phyloP scores from a whole-genome alignment of 495 filamentous ascomycete species.

The Aspergillus kassunensis region DNA sequence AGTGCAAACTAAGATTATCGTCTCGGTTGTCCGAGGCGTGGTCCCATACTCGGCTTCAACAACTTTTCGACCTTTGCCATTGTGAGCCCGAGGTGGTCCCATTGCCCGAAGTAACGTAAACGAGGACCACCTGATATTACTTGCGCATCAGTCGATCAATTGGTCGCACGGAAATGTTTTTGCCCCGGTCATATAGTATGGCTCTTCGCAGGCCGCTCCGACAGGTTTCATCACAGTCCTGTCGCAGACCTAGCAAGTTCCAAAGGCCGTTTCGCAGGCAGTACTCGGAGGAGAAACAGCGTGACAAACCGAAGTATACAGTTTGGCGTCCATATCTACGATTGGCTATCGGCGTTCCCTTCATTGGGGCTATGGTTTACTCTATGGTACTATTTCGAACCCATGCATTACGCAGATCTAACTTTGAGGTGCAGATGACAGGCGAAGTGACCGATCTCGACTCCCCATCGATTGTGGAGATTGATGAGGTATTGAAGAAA shows the following conservation, averaged over 20 bases:
- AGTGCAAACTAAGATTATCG: slow-evolving; percentile 21
- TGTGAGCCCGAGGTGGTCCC: background rate
- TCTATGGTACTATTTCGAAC: slow-evolving; percentile 53
- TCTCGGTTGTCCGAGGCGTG: background rate
- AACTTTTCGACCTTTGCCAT: background rate
- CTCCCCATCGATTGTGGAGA: slow-evolving; percentile 52
- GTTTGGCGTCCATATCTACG: slow-evolving; percentile 53
- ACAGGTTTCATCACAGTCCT: slow-evolving; percentile 23
- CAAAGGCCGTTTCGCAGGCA: slow-evolving; percentile 27
- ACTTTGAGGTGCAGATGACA: slow-evolving; percentile 36
- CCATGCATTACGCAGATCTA: slow-evolving; percentile 1
- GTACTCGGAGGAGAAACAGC: slow-evolving; percentile 25
- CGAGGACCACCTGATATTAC: slow-evolving; percentile 15
- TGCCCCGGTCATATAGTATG: slow-evolving; percentile 30
- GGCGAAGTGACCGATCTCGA: slow-evolving; percentile 51
- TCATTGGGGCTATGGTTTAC: slow-evolving; percentile 60
- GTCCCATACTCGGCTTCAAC: background rate
- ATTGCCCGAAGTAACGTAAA: slow-evolving; percentile 1
- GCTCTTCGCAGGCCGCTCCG: slow-evolving; percentile 37
- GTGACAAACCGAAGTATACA: slow-evolving; percentile 30
- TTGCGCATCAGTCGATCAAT: slow-evolving; percentile 16
- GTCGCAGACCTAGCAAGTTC: slow-evolving; percentile 21
- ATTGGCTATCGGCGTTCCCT: slow-evolving; percentile 57
- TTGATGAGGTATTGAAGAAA: slow-evolving; percentile 43
- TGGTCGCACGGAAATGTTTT: slow-evolving; percentile 26